Evolutionary conservation across 345 rosid species (phyloP), one percentile per base, ranked within the genome.

Genomic region (Angophora floribunda): DNA sequence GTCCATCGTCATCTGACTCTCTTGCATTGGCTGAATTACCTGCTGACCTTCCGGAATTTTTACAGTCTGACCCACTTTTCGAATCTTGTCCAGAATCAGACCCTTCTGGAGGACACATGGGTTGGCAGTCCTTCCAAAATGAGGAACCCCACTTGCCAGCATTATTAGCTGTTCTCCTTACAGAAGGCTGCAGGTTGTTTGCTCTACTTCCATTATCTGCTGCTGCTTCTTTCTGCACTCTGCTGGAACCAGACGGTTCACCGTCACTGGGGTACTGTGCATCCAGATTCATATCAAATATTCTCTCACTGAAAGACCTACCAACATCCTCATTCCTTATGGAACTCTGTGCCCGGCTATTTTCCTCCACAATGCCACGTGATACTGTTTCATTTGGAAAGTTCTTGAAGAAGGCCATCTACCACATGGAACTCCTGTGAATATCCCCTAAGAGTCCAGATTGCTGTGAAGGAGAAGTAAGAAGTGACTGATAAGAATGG

Each of bases 91-190:
- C 97, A 86, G 96, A 94, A 90, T 92, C 98, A 87, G 95, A 95
- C 12, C 93, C 96, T 28, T 91, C 96, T 63, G 90, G 91, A 86
- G 90, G 88, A 52, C 92, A 94, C 94, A 94, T 91, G 17, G 99
- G 99, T 92, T 94, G 99, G 93, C 99, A 98, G 87, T 97, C 99
- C 92, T 94, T 98, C 99, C 99, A 98, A 91, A 97, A 98, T 41
- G 94, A 93, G 16, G 99, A 96, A 90, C 99, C 99, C 99, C 99
- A 98, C 87, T 92, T 95, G 79, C 99, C 98, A 86, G 96, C 87
- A 32, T 91, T 92, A 32, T 91, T 92, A 88, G 93, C 94, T 30
- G 90, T 91, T 93, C 95, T 97, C 91, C 95, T 96, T 82, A 95
- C 98, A 52, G 96, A 87, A 85, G 96, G 92, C 92, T 93, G 95